Base-by-base conservation (phyloP, 208 protist genomes). In the Crithidia acanthocephali region DNA sequence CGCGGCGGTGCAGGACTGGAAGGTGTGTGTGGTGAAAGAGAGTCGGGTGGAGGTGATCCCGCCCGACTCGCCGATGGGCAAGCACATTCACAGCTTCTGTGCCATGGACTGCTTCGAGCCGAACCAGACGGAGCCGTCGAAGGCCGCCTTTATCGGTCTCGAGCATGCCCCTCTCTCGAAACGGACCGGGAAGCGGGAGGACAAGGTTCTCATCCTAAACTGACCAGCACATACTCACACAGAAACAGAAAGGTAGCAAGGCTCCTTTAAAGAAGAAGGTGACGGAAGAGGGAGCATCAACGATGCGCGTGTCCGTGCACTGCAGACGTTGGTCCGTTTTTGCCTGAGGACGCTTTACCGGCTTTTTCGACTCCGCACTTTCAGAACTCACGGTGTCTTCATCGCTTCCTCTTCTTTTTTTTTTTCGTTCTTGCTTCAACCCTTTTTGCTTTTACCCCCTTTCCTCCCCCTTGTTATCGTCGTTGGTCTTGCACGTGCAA, bases 151-250 rank as follows among this genome's bases (percentile, higher is more conserved):
- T 72, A 75, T 96, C 48, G 91, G 91, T 3, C 80, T 96, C 16
- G 91, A 96, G 57, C 91, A 96, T 40, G 91, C 91, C 1, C 83
- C 82, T 15, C 72, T 84, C 15, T 77, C 80, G 25, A 94, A 88
- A 58, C 79, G 80, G 28, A 74, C 62, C 22, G 47, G 51, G n/a
- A 87, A 83, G 57, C 78, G 78, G 27, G 84, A 90, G 56, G 88
- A 90, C 45, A 93, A 88, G 71, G 87, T 94, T 15, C 64, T 95
- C 22, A 95, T 95, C 23, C 62, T 91, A 51, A 95, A 93, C 66
- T 92, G 37, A 53, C 23, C 5, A 15, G 13, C 9, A 42, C 37
- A 42, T 13, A 42, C 6, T 15, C 37, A 42, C 37, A 42, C 37
- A 42, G 25, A 50, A 27, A 22, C 27, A 15, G 51, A 13, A 57